These are phyloP conservation scores for Nicotiana benthamiana DNA, from an alignment of 257 asterid species.

Conservation along the genomic window DNA sequence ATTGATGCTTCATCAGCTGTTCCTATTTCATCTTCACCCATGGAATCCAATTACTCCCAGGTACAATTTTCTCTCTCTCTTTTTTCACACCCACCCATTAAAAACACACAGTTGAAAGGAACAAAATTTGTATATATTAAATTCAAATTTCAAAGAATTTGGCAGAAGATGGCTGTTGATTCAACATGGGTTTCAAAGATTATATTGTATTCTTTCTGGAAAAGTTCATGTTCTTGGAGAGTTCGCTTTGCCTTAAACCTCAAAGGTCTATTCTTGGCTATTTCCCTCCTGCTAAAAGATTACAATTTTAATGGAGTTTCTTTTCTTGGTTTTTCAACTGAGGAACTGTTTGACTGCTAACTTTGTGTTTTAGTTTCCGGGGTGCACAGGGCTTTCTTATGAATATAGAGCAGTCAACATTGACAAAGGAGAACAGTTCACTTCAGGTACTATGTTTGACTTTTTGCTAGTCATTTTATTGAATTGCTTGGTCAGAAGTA, in stretches of 20 bases:
- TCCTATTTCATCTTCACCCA: not conserved
- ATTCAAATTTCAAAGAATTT: not conserved
- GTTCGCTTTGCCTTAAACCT: constrained; percentile 73
- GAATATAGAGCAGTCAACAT: constrained; percentile 73
- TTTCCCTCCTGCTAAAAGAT: not conserved
- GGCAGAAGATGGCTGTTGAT: constrained; percentile 28
- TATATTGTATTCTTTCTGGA: constrained; percentile 69
- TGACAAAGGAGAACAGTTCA: constrained; percentile 51
- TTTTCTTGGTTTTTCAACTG: not conserved
- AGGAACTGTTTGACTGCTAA: not conserved
- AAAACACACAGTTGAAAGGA: not conserved
- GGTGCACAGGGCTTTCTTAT: constrained; percentile 44
- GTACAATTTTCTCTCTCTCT: not conserved
- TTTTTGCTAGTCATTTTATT: not conserved
- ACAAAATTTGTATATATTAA: not conserved
- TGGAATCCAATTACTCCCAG: not conserved
- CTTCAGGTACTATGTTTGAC: constrained; percentile 35
- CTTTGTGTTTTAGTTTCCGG: not conserved
- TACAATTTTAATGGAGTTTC: not conserved
- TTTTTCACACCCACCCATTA: not conserved
- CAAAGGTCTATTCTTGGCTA: constrained; percentile 38
- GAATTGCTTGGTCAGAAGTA: not conserved
- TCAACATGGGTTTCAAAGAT: constrained; percentile 39
- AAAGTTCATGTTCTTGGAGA: constrained; percentile 85
- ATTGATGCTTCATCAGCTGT: not conserved